phyloP scores from a whole-genome alignment of 306 rosid genomes.

The Cucurbita argyrosperma region DNA sequence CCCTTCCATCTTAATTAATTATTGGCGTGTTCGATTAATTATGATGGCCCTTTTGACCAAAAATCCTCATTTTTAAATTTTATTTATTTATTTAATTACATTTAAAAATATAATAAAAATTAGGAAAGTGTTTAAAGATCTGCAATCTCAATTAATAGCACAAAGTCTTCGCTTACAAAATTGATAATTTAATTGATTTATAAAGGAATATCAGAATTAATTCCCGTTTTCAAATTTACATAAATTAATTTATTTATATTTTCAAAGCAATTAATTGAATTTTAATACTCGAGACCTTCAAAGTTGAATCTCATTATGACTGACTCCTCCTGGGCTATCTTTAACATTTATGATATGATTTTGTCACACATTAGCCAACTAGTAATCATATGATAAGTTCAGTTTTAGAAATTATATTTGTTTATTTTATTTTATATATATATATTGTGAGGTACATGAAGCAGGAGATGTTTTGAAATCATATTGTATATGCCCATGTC shows the following conservation, averaged over 20 bases:
- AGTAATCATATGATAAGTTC: neutral
- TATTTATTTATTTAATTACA: too few species aligned
- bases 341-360: neutral
- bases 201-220: constrained; percentile 3
- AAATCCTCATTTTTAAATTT: too few species aligned
- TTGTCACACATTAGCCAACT: constrained; percentile 1
- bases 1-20: neutral
- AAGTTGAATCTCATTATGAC: constrained; percentile 2
- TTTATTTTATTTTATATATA: neutral
- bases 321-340: neutral
- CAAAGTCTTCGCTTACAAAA: neutral
- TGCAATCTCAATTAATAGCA: neutral
- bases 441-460: neutral
- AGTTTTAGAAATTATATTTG: neutral
- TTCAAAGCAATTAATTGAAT: neutral
- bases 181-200: neutral
- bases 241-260: neutral
- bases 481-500: neutral
- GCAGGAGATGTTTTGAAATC: neutral
- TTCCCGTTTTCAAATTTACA: neutral
- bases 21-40: neutral
- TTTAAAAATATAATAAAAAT: neutral
- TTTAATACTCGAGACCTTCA: neutral
- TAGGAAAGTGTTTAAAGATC: neutral
- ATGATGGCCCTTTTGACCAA: too few species aligned